Percentiles rank a stretch among this genome's conserved stretches.
Evolutionary conservation across 1,284 basidiomycete genomes (phyloP).

Genomic region (Puccinia polysora): DNA sequence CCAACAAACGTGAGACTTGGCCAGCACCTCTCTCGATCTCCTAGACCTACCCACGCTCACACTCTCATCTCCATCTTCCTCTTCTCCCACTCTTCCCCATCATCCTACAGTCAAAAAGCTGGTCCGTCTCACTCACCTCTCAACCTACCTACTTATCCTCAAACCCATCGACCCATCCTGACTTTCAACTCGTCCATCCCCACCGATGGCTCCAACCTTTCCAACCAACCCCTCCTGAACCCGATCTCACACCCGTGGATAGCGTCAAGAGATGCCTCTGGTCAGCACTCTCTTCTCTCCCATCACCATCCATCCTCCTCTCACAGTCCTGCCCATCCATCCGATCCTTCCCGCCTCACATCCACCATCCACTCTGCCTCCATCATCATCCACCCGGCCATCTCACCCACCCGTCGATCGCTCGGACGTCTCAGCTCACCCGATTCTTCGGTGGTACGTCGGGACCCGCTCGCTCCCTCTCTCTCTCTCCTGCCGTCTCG

Average conservation of each 20-base stretch:
- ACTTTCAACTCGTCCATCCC: not conserved
- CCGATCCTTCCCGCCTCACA: too few species aligned
- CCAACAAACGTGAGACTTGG: constrained; percentile 27
- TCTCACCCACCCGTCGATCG: too few species aligned
- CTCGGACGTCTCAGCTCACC: not conserved
- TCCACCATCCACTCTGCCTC: too few species aligned
- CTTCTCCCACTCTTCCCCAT: not conserved
- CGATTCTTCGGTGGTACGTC: not conserved
- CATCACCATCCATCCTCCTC: too few species aligned
- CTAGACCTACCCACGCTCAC: not conserved
- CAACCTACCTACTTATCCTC: not conserved
- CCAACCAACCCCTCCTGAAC: too few species aligned
- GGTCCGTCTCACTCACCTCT: not conserved
- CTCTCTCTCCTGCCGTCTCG: too few species aligned
- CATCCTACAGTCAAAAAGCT: constrained; percentile 17
- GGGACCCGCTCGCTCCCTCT: too few species aligned
- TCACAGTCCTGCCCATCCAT: too few species aligned
- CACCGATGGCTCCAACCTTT: too few species aligned
- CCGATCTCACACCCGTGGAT: not conserved
- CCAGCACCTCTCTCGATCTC: not conserved
- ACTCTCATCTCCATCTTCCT: not conserved
- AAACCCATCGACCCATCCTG: not conserved
- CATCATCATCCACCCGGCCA: too few species aligned
- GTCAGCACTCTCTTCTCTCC: too few species aligned
- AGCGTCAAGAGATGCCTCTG: too few species aligned